phyloP scores from a whole-genome alignment of 2,329 filamentous ascomycete species.

The Fusarium virguliforme region DNA sequence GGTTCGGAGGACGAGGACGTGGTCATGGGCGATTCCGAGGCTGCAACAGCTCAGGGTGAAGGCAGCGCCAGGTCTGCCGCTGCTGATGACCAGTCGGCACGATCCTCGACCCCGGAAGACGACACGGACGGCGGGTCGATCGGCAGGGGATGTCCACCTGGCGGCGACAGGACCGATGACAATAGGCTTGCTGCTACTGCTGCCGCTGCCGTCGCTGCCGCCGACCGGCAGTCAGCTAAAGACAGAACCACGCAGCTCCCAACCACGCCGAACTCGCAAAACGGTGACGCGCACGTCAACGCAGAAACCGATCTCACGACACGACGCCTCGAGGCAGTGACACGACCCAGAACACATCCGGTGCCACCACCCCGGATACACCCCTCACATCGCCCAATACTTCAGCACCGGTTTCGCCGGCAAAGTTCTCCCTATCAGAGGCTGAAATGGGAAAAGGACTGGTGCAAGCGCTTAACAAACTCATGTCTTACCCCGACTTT shows the following conservation, averaged over 20 bases:
- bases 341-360: not conserved
- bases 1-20: not conserved
- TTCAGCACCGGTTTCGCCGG: not conserved
- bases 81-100: not conserved
- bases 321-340: too few relatives aligned
- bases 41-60: not conserved
- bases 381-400: slow-evolving; percentile 6
- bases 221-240: not conserved
- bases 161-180: not conserved
- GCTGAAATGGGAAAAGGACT: not conserved
- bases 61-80: not conserved
- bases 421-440: slow-evolving; percentile 3
- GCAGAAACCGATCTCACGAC: too few relatives aligned
- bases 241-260: not conserved
- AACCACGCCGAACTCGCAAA: not conserved
- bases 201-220: too few relatives aligned
- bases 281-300: not conserved
- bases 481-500: slow-evolving; percentile 11
- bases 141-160: too few relatives aligned
- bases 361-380: not conserved
- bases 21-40: not conserved
- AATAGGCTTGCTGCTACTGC: too few relatives aligned
- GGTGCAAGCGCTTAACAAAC: not conserved
- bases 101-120: not conserved
- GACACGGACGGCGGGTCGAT: not conserved